Evolutionary conservation across 306 rosid species (phyloP), one percentile per base, ranked within the genome.

Genomic region (Cucumis melo): DNA sequence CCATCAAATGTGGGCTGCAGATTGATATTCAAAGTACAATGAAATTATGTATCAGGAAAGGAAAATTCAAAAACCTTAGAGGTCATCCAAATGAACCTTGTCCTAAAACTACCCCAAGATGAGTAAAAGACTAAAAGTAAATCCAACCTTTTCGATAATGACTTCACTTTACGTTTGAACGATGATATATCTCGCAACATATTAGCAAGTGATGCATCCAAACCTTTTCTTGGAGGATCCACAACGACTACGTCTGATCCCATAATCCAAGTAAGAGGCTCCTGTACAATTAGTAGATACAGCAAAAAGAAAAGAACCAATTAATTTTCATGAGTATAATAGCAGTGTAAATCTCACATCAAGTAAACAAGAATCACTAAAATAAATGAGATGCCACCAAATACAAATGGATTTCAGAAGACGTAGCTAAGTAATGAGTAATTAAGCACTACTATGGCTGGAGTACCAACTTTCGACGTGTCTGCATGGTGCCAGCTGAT

Each of bases 141-240:
- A 55, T 74, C 80, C 20, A 85, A 94, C 96, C 97, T 81, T 88
- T 81, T 84, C 44, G 82, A 74, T 70, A 89, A 84, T 74, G 88
- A 83, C 63, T 80, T 77, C 53, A 82, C 82, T 83, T 80, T 94
- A 46, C 78, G 84, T 85, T 87, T 88, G 8, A 87, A n/a, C 75
- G 85, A 82, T 78, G 90, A 76, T 81, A 89, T 86, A 73, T 82
- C 85, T 80, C 78, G 84, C 78, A 94, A 87, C 50, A 88, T 83
- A 75, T 85, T 87, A 39, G 90, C 71, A 81, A 91, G 93, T 78
- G 98, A 87, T 65, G 81, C 73, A 79, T 90, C 98, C 74, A 94
- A 79, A 70, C 98, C 98, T 88, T 89, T 94, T 79, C 98, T 86
- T 50, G 96, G 98, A 81, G 98, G 98, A 90, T 94, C 98, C 56